A percentile compares a stretch with the other conserved stretches of the same genome.
Evolutionary conservation across 768 basidiomycete species (phyloP).

Genomic region (Pleurotus platypus): DNA sequence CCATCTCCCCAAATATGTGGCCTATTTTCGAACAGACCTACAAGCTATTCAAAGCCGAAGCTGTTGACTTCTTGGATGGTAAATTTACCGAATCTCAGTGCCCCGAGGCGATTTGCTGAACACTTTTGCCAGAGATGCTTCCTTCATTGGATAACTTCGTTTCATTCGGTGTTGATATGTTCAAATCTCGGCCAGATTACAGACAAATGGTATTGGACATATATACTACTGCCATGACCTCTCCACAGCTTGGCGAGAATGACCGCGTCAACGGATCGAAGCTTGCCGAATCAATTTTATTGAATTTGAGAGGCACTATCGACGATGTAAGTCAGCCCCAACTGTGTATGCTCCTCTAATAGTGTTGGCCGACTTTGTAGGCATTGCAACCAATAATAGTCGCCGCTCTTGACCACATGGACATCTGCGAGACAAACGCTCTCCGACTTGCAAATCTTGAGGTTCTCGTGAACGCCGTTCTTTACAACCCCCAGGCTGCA

Average conservation of each 20-base stretch:
- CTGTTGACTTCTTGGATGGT: constrained; percentile 87
- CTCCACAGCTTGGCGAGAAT: constrained; percentile 73
- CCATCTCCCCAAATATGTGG: constrained; percentile 84
- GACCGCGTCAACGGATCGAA: constrained; percentile 85
- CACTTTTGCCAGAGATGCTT: constrained; percentile 63
- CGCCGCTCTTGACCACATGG: constrained; percentile 56
- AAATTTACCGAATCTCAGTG: constrained; percentile 13
- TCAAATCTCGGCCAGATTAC: constrained; percentile 73
- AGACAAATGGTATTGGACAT: constrained; percentile 80
- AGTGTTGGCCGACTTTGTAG: constrained; percentile 28
- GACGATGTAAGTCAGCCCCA: constrained; percentile 60
- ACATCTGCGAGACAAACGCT: constrained; percentile 57
- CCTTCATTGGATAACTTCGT: constrained; percentile 87
- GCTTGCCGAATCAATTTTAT: constrained; percentile 76
- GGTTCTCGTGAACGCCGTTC: constrained; percentile 76
- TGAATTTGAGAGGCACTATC: constrained; percentile 72
- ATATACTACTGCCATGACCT: constrained; percentile 70
- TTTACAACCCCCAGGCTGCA: constrained; percentile 80
- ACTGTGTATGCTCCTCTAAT: not conserved
- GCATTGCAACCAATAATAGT: constrained; percentile 61
- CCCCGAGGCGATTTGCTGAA: no score
- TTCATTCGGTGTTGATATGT: constrained; percentile 74
- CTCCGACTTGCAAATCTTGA: constrained; percentile 78
- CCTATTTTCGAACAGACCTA: constrained; percentile 82
- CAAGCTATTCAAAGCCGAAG: constrained; percentile 77